phyloP scores from a whole-genome alignment of 164 flowering plant genomes.

The Cinnamomum micranthum region DNA sequence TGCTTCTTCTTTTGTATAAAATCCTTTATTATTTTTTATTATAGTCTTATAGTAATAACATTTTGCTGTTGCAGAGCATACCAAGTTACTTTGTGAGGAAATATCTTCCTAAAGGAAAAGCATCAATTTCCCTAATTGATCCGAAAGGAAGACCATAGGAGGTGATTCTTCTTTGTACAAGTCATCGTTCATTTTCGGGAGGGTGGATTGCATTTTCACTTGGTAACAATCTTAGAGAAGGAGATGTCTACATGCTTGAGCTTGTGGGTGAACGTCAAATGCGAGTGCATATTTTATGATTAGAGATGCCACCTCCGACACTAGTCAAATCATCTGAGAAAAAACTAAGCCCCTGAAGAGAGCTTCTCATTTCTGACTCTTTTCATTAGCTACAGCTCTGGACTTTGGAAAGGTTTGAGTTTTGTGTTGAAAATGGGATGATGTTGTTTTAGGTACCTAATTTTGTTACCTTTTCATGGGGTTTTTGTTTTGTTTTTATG shows the following conservation, averaged over 20 bases:
- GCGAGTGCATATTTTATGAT: background rate
- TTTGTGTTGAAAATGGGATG: background rate
- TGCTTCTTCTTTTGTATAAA: background rate
- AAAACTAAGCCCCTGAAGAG: background rate
- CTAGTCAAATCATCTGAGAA: no score
- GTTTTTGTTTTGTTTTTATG: no score
- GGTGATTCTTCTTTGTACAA: background rate
- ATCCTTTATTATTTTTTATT: background rate
- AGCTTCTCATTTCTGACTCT: background rate
- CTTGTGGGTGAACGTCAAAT: constrained; percentile 18
- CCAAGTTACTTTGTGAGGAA: constrained; percentile 8
- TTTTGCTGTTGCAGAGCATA: constrained; percentile 12
- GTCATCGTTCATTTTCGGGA: background rate
- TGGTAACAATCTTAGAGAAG: constrained; percentile 5
- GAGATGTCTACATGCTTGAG: constrained; percentile 13
- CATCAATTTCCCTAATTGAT: constrained; percentile 7
- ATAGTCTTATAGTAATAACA: background rate
- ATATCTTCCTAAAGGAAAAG: background rate
- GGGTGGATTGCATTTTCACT: constrained; percentile 14
- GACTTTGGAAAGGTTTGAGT: background rate
- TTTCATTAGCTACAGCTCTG: background rate
- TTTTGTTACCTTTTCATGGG: no score
- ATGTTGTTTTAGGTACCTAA: no score
- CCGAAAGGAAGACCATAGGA: constrained; percentile 7
- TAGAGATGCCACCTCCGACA: background rate